Conservation (phyloP, 1,284 basidiomycete genomes). For the Ceratobasidium sp. region DNA sequence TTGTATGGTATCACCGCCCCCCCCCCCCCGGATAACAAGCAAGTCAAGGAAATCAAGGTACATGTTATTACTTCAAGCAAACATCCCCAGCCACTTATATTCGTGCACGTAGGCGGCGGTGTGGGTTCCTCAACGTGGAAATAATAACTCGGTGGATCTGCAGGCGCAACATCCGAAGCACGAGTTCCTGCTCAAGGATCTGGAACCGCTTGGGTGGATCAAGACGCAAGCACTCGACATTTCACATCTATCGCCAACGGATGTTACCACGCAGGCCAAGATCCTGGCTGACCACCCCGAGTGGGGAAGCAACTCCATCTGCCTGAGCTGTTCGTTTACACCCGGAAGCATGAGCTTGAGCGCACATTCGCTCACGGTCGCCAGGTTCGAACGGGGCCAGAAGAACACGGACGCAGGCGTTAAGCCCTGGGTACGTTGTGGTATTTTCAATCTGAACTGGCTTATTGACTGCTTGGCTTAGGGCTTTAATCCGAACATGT, state of each 20-base stretch:
- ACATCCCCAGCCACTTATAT: background rate
- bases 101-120: conserved; percentile 70
- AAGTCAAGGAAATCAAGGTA: conserved; percentile 97
- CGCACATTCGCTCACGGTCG: conserved; percentile 85
- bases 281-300: conserved; percentile 96
- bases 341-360: conserved; percentile 96
- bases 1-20: conserved; percentile 91
- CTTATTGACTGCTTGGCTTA: conserved; percentile 47
- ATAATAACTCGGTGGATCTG: conserved; percentile 90
- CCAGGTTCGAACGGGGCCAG: conserved; percentile 98
- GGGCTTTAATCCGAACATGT: conserved; percentile 98
- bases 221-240: conserved; percentile 95
- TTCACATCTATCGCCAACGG: conserved; percentile 88
- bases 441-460: conserved; percentile 45
- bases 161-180: conserved; percentile 87
- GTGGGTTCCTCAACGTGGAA: conserved; percentile 96
- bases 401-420: conserved; percentile 89
- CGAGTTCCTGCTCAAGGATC: conserved; percentile 91
- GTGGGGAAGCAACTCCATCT: conserved; percentile 93
- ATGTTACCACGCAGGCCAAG: conserved; percentile 95
- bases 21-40: conserved; percentile 94
- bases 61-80: conserved; percentile 29
- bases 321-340: conserved; percentile 94
- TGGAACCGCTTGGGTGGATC: conserved; percentile 97
- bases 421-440: conserved; percentile 68